Evolutionary conservation across 371 early-diverging fungal genomes (phyloP).

Genomic region (Mucor plumbeus): DNA sequence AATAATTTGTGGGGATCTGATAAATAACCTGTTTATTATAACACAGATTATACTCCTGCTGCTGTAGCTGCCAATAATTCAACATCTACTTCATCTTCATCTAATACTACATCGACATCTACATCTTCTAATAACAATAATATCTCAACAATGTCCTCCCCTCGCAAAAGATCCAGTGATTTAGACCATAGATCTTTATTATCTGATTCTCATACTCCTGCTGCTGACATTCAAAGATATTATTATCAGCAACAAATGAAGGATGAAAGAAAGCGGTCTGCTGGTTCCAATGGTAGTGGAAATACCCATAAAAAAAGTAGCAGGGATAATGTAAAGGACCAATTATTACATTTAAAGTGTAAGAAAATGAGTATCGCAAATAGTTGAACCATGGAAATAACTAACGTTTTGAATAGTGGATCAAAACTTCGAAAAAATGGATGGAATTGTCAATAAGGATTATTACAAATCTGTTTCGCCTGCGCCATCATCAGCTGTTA

Average conservation of each 20-base stretch:
- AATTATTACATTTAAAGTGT: conserved; percentile 20
- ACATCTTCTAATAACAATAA: conserved; percentile 4
- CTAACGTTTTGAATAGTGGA: conserved; percentile 42
- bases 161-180: conserved; percentile 38
- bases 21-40: not conserved
- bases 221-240: conserved; percentile 25
- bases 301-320: conserved; percentile 12
- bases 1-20: not conserved
- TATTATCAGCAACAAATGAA: conserved; percentile 25
- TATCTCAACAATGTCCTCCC: conserved; percentile 5
- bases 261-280: conserved; percentile 33
- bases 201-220: conserved; percentile 3
- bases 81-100: conserved; percentile 11
- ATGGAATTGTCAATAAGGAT: conserved; percentile 56
- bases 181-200: conserved; percentile 14
- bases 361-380: not conserved
- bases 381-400: not conserved
- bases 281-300: conserved; percentile 17
- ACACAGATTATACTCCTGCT: not conserved
- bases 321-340: conserved; percentile 19
- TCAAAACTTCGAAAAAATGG: conserved; percentile 55
- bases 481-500: conserved; percentile 10
- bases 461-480: conserved; percentile 31
- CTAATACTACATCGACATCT: conserved; percentile 14
- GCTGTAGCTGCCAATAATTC: not conserved